Evolutionary conservation across 2,329 filamentous ascomycete genomes (phyloP), one percentile per base, ranked within the genome.

Genomic region (Sphaceloma murrayae): DNA sequence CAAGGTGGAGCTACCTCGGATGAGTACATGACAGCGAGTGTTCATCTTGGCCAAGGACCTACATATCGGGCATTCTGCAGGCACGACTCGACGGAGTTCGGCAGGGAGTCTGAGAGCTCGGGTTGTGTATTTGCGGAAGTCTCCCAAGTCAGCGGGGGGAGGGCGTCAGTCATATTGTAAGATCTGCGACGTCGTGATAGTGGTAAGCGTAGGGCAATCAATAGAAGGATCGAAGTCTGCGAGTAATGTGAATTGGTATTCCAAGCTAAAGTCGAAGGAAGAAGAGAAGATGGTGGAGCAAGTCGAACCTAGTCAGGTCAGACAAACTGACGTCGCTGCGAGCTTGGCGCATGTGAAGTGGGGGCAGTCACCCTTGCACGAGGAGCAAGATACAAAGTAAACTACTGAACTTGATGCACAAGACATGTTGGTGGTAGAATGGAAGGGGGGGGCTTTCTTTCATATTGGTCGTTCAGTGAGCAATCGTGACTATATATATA

Each of bases 51-150:
- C 11, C 19, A 16, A n/a, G n/a, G 9, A 56, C 67, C 48, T 76
- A 94, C 87, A 67, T 95, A 98, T 55, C 89, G 82, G 39, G 89
- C 86, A 67, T 95, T 96, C 60, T 94, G 81, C 17, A 98, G 77
- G 60, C 88, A 95, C 56, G 87, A 80, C 9, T 91, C 75, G 16
- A 96, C 91, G 63, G 95, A 88, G 3, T 73, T 69, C 0, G 91
- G 91, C 2, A 96, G 74, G 6, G 74, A 74, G 47, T 73, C 71
- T 27, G 84, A 80, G 48, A 75, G 63, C 60, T 80, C 77, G 51
- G 80, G 82, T 62, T 87, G 72, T 33, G 78, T 85, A 46, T 80
- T 80, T 42, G 80, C 77, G 5, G 84, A 88, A 10, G 53, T 48
- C 47, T 62, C 53, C 58, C 58, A 62, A 9, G 52, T 54, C 11